Conservation (phyloP, 2,329 filamentous ascomycete species). For the Fusarium sterilihyphosum region DNA sequence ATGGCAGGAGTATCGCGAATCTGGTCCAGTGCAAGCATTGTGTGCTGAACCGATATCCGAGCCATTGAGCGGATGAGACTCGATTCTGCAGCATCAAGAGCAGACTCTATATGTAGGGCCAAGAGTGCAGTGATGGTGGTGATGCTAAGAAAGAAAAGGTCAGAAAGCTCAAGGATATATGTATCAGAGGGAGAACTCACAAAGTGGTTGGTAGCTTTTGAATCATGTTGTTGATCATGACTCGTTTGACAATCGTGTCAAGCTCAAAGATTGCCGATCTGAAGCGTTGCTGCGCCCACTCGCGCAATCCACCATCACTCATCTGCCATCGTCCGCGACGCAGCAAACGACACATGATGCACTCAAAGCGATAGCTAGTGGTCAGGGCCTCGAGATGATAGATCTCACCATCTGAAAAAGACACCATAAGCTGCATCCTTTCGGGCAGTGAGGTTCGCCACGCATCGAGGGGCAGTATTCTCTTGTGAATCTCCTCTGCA, state of each 20-base stretch:
- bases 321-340: slow-evolving; percentile 8
- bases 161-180: fast-evolving
- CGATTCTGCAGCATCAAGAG: background rate
- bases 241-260: slow-evolving; percentile 12
- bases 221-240: slow-evolving; percentile 1
- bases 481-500: background rate
- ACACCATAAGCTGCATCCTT: background rate
- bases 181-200: background rate
- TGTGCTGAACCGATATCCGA: slow-evolving; percentile 8
- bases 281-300: slow-evolving; percentile 29
- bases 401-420: background rate
- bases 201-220: slow-evolving; percentile 7
- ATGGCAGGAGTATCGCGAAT: background rate
- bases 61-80: background rate
- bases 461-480: background rate
- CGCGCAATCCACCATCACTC: background rate
- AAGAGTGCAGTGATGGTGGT: slow-evolving; percentile 1
- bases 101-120: slow-evolving; percentile 2
- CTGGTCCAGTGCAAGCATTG: background rate
- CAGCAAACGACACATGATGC: slow-evolving; percentile 23
- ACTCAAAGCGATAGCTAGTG: slow-evolving; percentile 27
- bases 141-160: background rate
- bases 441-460: background rate
- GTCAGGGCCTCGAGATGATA: background rate
- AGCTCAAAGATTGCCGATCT: slow-evolving; percentile 15